Evolutionary conservation across 2,329 filamentous ascomycete species (phyloP), one percentile per base, ranked within the genome.

Genomic region (Hymenoscyphus salicellus): DNA sequence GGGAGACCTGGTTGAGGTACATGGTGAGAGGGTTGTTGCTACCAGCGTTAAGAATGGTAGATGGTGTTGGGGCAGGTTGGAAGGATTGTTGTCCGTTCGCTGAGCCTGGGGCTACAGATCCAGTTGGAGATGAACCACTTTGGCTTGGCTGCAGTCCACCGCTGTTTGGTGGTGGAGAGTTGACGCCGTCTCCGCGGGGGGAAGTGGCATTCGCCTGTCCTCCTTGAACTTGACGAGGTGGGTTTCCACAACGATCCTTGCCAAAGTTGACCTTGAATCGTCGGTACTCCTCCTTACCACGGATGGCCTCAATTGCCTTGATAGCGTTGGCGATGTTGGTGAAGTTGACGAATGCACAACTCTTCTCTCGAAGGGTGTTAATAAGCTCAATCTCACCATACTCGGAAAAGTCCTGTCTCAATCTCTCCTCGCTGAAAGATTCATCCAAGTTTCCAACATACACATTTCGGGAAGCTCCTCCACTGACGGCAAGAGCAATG

Each of bases 211-310:
- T 85, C 61, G 84, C 81, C 20, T 64, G 63, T 16, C 55, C 58
- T 70, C 89, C 81, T 69, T 83, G 81, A 70, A 91, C 85, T 80
- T 98, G 95, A 66, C 95, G 89, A 55, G 95, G 95, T 61, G 95
- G 90, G 80, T 99, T 99, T 71, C 95, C 95, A 74, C 95, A 99
- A 63, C 95, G 89, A 76, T 99, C 95, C 82, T 99, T 99, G 79
- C 95, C 95, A 76, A 99, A 99, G 82, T 99, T 99, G 77, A 99
- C 94, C 85, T 99, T 99, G 87, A 99, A 99, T 73, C 95, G 89
- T 79, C 89, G 92, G 84, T 99, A 99, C 75, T 99, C 95, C 55
- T 98, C 95, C 75, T 93, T 93, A 75, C 93, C 91, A 64, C 95
- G 88, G 69, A 99, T 88, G 26, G 93, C 95, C 79, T 99, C 95